Conservation (phyloP, 306 rosid species). For the Cucurbita pepo region DNA sequence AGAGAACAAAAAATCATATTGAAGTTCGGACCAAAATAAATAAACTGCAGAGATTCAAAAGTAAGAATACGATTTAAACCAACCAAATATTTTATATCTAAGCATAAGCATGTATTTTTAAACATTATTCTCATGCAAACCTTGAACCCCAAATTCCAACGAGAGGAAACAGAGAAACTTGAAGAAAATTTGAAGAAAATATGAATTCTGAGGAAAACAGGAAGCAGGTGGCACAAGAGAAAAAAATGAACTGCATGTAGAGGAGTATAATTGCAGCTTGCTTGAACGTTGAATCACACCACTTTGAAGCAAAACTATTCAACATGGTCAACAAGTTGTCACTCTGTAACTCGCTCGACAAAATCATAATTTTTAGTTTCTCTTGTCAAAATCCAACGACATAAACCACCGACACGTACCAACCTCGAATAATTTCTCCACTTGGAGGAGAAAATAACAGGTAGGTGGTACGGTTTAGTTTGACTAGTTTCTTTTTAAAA, state of each 20-base stretch:
- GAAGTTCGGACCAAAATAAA: not conserved
- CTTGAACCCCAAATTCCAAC: not conserved
- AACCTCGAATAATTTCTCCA: not conserved
- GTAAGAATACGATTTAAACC: not conserved
- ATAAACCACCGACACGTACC: no score
- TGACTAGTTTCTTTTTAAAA: not conserved
- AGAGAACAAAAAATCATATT: not conserved
- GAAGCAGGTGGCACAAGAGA: not conserved
- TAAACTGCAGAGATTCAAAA: not conserved
- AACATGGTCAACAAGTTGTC: no score
- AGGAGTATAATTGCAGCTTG: not conserved
- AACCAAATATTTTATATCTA: not conserved
- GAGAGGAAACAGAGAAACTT: not conserved
- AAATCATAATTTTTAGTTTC: no score
- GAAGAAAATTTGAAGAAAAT: not conserved
- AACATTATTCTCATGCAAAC: not conserved
- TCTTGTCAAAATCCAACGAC: no score
- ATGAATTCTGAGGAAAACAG: not conserved
- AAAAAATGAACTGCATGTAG: not conserved
- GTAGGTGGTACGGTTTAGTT: not conserved
- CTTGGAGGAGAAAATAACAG: not conserved
- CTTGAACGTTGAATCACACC: not conserved
- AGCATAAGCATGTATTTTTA: not conserved
- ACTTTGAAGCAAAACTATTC: not conserved
- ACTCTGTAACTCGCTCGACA: no score